These are phyloP conservation scores for sunflower (Helianthus annuus) DNA, from an alignment of 129 eudicot genomes.

Conservation along the genomic window HanXRQr2.0-SUNRISE NC_035434.2:132652577-132653076, in stretches of 20 bases:
- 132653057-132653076: background rate
- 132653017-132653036: constrained; percentile 13
- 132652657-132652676: background rate
- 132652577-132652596: background rate
- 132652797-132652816: too few relatives aligned
- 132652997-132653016: constrained; percentile 59
- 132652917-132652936: constrained; percentile 14
- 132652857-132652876: background rate
- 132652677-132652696: background rate
- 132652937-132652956: constrained; percentile 82
- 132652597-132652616: background rate
- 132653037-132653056: background rate
- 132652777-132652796: too few relatives aligned
- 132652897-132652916: constrained; percentile 7
- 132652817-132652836: background rate
- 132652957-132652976: constrained; percentile 84
- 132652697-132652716: too few relatives aligned
- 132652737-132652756: too few relatives aligned
- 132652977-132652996: constrained; percentile 88
- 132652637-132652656: background rate
- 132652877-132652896: constrained; percentile 10
- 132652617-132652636: constrained; percentile 7
- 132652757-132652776: too few relatives aligned
- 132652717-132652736: too few relatives aligned
- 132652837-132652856: background rate